Evolutionary conservation across 139 green algal genomes (phyloP), one percentile per base, ranked within the genome.

Genomic region (Zygnema cylindricum): DNA sequence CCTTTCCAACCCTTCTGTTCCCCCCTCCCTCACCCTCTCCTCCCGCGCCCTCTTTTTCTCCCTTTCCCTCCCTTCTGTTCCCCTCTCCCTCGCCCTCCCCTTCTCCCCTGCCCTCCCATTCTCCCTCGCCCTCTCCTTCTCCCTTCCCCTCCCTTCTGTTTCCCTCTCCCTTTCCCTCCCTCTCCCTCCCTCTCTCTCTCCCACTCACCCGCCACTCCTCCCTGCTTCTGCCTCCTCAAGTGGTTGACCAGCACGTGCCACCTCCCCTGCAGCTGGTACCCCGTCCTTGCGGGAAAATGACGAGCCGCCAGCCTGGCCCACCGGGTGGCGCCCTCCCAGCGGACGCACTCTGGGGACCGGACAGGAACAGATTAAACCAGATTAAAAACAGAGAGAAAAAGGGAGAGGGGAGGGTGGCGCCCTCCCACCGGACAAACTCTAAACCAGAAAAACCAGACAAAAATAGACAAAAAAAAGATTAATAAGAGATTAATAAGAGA

Each of bases 181-280:
- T 25, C 49, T 63, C 49, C 16, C 49, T 63, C 49, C 49, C 49
- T 25, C 49, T 63, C 49, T 16, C 16, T 16, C 49, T 16, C 49
- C 49, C 49, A 7, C 16, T 7, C 49, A 63, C 7, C 49, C 49
- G 49, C 49, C 49, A 63, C 49, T 7, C 7, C 7, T 63, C 16
- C 7, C 49, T 63, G 49, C 49, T 63, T 16, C 49, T 63, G 49
- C 49, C 16, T 63, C 7, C 49, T 7, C 7, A 63, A 16, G 7
- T 63, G 7, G 41, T 85, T 85, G 22, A 85, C 23, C 0, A 85
- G 42, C 36, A 43, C 41, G 78, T 85, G 78, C 78, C 78, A 85
- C 0, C 78, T 39, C 23, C 78, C 69, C 78, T 85, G 78, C 21
- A 85, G 76, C 39, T 85, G 78, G 38, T 85, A 85, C 41, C 78